Evolutionary conservation across 371 early-diverging fungal genomes (phyloP).

Genomic region (Rhizopus delemar): DNA sequence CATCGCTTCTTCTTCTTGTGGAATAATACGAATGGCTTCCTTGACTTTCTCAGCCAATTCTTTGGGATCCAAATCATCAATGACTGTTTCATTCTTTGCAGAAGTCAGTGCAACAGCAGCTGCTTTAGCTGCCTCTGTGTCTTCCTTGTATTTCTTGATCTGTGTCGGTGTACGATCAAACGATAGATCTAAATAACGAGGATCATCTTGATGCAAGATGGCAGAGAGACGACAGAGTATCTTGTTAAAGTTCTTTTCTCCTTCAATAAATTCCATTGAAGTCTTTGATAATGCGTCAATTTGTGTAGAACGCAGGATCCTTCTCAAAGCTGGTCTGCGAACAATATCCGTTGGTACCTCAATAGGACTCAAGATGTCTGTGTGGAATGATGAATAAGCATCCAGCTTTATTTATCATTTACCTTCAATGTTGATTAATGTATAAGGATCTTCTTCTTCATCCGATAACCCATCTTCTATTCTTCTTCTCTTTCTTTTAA

Average conservation of each 20-base stretch:
- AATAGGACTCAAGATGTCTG: conserved; percentile 55
- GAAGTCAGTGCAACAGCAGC: conserved; percentile 18
- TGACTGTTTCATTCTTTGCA: conserved; percentile 6
- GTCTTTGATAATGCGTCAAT: conserved; percentile 45
- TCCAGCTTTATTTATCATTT: background rate
- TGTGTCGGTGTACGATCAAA: conserved; percentile 45
- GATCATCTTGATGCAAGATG: conserved; percentile 54
- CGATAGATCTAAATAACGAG: conserved; percentile 45
- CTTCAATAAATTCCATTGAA: conserved; percentile 57
- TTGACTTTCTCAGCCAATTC: conserved; percentile 17
- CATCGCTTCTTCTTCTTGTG: conserved; percentile 5
- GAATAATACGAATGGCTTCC: background rate
- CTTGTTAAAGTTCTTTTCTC: conserved; percentile 54
- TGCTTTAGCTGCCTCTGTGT: conserved; percentile 22
- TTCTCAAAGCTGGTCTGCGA: conserved; percentile 44
- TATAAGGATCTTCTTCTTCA: conserved; percentile 56
- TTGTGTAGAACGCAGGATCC: conserved; percentile 47
- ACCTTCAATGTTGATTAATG: conserved; percentile 58
- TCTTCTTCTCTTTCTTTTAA: conserved; percentile 43
- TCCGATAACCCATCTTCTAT: conserved; percentile 45
- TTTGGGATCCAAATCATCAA: conserved; percentile 23
- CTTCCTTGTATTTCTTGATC: conserved; percentile 28
- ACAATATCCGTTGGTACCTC: conserved; percentile 56
- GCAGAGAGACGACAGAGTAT: conserved; percentile 49
- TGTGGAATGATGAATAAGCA: background rate